Base-by-base conservation (phyloP, 331 rosid genomes). In the Malus hybrid region DNA sequence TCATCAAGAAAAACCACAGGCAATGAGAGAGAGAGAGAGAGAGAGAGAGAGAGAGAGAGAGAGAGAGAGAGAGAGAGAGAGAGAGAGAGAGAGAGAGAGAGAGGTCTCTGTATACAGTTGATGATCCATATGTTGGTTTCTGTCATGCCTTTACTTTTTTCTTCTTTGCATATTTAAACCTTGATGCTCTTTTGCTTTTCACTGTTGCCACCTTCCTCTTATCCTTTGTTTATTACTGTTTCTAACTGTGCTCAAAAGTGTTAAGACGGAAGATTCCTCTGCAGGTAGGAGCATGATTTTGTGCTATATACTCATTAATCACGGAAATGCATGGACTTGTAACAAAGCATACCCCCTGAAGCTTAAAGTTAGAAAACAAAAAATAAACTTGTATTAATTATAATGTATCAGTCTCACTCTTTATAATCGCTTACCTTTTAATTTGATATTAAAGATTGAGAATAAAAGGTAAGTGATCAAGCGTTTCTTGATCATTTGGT, bases 181-280 rank as follows among this genome's bases (percentile, higher is more conserved):
- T 72, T 58, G 57, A 72, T 72, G 68, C 56, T 24, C 18, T 15
- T 58, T 24, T 58, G 24, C 10, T 60, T 29, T 12, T 63, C 4
- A 8, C 36, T 68, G 28, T 12, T 46, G 58, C 18, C 52, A 42
- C 32, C 16, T 39, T 39, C 46, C 12, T 10, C 10, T 39, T 39
- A 39, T 39, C 34, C 68, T 16, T 73, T 60, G 68, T 61, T 39
- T 8, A 60, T 60, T 10, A 73, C 58, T 73, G 77, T 73, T 73
- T 60, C 16, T 39, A 16, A 29, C 68, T 24, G 60, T 60, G 60
- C 63, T 30, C 19, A 6, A 60, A 60, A 60, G 76, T 60, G 19
- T 57, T 39, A 73, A 36, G 76, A 58, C 10, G 58, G 76, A 60
- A 73, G 77, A 60, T 73, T 61, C 68, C 76, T 57, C 76, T 57